Evolutionary conservation across 495 filamentous ascomycete species (phyloP).

Genomic region (Lentithecium fluviatile): DNA sequence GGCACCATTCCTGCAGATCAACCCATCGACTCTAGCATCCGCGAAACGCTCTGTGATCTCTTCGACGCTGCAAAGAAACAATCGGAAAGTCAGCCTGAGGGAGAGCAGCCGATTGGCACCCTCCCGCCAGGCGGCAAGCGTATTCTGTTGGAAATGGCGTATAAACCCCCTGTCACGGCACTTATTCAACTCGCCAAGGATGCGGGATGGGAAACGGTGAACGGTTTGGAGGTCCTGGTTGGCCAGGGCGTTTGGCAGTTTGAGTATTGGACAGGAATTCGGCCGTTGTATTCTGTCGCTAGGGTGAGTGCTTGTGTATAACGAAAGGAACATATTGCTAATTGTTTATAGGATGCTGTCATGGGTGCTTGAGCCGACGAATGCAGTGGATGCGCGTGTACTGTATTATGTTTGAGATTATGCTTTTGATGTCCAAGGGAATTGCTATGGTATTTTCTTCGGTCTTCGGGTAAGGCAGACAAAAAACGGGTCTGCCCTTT

Average conservation of each 20-base stretch:
- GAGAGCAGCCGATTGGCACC: constrained; percentile 32
- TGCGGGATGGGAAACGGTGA: constrained; percentile 80
- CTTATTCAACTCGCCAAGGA: constrained; percentile 82
- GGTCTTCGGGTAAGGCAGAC: too few species aligned
- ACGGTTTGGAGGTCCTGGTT: constrained; percentile 85
- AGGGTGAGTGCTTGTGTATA: constrained; percentile 42
- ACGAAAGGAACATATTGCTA: neutral
- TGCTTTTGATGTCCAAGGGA: too few species aligned
- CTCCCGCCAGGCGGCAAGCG: constrained; percentile 39
- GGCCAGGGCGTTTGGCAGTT: constrained; percentile 86
- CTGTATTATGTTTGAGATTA: too few species aligned
- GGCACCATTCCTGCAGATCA: constrained; percentile 89
- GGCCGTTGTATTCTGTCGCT: constrained; percentile 65
- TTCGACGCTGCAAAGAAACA: constrained; percentile 53
- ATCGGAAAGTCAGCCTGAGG: neutral
- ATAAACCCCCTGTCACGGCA: constrained; percentile 79
- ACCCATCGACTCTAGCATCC: constrained; percentile 72
- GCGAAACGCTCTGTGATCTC: constrained; percentile 62
- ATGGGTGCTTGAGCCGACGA: constrained; percentile 2
- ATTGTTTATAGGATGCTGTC: constrained; percentile 18
- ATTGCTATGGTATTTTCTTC: too few species aligned
- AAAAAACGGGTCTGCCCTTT: too few species aligned
- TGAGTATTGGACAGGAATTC: constrained; percentile 76
- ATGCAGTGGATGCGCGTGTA: too few species aligned
- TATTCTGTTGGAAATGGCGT: constrained; percentile 93